Base-by-base conservation (phyloP, 345 rosid species). In the Citrus cavaleriei region DNA sequence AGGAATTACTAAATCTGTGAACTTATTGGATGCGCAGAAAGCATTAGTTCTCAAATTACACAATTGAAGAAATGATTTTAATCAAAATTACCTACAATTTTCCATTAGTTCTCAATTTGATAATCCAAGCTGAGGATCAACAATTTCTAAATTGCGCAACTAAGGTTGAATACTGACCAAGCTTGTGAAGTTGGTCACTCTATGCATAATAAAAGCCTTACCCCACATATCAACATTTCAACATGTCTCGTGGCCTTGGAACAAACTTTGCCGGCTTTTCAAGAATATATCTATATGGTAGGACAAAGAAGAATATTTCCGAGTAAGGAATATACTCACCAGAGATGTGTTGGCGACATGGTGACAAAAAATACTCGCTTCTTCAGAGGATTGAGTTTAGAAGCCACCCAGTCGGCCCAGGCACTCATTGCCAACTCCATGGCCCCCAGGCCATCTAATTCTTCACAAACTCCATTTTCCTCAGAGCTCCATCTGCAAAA, bases 321-420 rank as follows among this genome's bases (percentile, higher is more conserved):
- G 35, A 16, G 6, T 24, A 57, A 40, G 61, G 42, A 24, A 72
- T 55, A 78, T 34, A 76, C 87, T 85, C 76, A 92, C 97, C 91
- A 87, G 68, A 90, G 88, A 91, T 96, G 99, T 21, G 98, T 94
- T 32, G 97, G 98, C 34, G 99, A 94, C 99, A 93, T 91, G 70
- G 98, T 94, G 51, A 91, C 97, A 34, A 96, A 96, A 75, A 96
- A 94, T 73, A 90, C 87, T 34, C 61, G 88, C 81, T 93, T 90
- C 73, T 82, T 81, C 5, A 16, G 80, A 21, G 89, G 89, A 85
- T 89, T 82, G 13, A 82, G 85, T 32, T 83, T 87, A 35, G 89
- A 85, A 58, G 88, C 83, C 68, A 96, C 88, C 97, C 97, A 90
- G 78, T 94, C 92, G 27, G 95, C 99, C 99, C 99, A 96, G 68